Evolutionary conservation across 805 yeast species (phyloP), one percentile per base, ranked within the genome.

Genomic region (Candida ponderosae): DNA sequence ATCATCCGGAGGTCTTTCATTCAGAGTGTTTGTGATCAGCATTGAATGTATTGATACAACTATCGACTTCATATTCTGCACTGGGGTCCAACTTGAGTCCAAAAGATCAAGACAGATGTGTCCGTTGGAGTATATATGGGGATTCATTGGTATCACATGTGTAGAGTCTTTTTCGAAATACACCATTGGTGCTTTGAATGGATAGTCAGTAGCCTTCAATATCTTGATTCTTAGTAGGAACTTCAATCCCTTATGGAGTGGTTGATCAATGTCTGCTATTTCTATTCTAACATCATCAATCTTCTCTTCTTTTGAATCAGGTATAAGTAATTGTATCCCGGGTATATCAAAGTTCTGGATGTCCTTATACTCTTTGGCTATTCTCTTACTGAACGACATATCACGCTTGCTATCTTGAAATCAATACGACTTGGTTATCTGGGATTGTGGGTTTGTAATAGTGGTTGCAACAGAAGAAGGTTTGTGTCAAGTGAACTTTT

Each of bases 61-160:
- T 0, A 74, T 56, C 1, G 72, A 60, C 29, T 66, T 67, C 1
- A 76, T 54, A 1, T 50, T 43, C 16, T 53, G 57, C 1, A 47
- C 42, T 2, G 56, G 57, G 1, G 56, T 42, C 56, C 57, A 53
- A 7, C 46, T 46, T 1, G 51, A 68, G 3, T 82, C 86, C 28
- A 81, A 57, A 2, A 82, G 57, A 48, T 81, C 76, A 17, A 81
- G 59, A 51, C 90, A 81, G n/a, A 81, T 81, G 48, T 82, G 89
- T 2, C 89, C 90, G 48, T 82, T 82, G 24, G 81, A 70, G 50
- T 81, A 81, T 3, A 81, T 66, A 50, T 81, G 90, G 0, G 90
- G 90, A 50, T 81, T 88, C 3, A 79, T 47, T 1, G 90, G 90
- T 4, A 81, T 69, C 23, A 51, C 45, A 6, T 50, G 47, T 10